These are phyloP conservation scores for Tephrocybe sp. DNA, from an alignment of 768 basidiomycete genomes.

Conservation along the genomic window DNA sequence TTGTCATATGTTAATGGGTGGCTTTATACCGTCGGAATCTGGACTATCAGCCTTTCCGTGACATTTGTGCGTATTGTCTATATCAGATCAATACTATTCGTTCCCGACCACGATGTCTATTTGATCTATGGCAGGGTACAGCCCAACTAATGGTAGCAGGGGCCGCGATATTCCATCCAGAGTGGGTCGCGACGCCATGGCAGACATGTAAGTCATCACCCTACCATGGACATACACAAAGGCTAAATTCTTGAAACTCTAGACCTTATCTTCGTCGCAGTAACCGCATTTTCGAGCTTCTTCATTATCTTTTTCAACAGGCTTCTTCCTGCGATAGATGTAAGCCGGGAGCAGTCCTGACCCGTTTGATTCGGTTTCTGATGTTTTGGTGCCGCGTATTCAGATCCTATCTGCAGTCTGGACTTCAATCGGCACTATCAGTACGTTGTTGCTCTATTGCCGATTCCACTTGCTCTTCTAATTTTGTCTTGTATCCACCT, in stretches of 20 bases:
- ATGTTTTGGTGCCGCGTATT: neutral
- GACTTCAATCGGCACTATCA: constrained; percentile 57
- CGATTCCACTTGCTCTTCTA: neutral
- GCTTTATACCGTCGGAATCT: constrained; percentile 66
- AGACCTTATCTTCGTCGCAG: constrained; percentile 58
- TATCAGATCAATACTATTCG: neutral
- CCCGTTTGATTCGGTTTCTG: neutral
- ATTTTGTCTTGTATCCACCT: too few relatives aligned
- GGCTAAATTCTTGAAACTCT: neutral
- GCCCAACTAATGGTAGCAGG: constrained; percentile 61
- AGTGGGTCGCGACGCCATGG: constrained; percentile 57
- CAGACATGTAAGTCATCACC: constrained; percentile 45
- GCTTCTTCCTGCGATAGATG: constrained; percentile 48
- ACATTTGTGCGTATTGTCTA: constrained; percentile 44
- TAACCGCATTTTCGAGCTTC: constrained; percentile 43
- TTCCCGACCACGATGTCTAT: neutral
- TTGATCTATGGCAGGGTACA: constrained; percentile 37
- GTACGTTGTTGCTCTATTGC: constrained; percentile 24
- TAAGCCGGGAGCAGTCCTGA: constrained; percentile 18
- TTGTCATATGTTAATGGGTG: constrained; percentile 69
- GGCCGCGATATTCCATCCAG: constrained; percentile 52
- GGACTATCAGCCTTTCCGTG: constrained; percentile 65
- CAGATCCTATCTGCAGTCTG: constrained; percentile 60
- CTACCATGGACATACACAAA: neutral
- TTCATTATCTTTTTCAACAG: constrained; percentile 58